These are phyloP conservation scores for Pholiota adiposa DNA, from an alignment of 1,284 basidiomycete genomes.

Conservation along the genomic window DNA sequence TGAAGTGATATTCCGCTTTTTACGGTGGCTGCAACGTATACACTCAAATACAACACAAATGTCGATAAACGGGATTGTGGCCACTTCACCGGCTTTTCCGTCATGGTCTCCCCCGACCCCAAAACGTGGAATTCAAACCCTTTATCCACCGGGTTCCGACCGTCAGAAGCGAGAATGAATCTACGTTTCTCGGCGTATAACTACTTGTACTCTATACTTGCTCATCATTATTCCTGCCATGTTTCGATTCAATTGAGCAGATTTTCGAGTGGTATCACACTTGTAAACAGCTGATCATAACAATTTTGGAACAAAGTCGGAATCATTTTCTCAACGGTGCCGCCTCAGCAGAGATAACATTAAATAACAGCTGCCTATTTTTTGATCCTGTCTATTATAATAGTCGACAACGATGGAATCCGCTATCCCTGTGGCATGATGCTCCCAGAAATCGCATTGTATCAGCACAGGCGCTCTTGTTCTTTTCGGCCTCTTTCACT, in stretches of 20 bases:
- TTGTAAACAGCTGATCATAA: background rate
- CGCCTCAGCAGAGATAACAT: background rate
- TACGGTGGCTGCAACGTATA: background rate
- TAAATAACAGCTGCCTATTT: background rate
- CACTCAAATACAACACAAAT: background rate
- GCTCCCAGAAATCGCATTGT: too few species aligned
- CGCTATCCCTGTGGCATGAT: too few species aligned
- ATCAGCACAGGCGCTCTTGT: background rate
- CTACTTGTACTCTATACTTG: too few species aligned
- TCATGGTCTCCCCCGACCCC: background rate
- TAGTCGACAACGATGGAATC: background rate
- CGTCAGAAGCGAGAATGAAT: too few species aligned
- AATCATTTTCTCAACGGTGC: background rate
- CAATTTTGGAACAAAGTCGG: background rate
- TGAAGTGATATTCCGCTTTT: background rate
- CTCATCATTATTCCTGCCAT: too few species aligned
- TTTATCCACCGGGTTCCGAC: too few species aligned
- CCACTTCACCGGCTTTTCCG: background rate
- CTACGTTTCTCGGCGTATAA: background rate
- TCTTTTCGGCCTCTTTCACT: background rate
- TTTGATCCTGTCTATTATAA: background rate
- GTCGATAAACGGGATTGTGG: background rate
- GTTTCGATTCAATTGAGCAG: background rate
- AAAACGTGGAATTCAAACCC: too few species aligned
- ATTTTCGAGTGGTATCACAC: background rate